Conservation (phyloP, 352 stramenopile species). For the Plasmopara viticola region DNA sequence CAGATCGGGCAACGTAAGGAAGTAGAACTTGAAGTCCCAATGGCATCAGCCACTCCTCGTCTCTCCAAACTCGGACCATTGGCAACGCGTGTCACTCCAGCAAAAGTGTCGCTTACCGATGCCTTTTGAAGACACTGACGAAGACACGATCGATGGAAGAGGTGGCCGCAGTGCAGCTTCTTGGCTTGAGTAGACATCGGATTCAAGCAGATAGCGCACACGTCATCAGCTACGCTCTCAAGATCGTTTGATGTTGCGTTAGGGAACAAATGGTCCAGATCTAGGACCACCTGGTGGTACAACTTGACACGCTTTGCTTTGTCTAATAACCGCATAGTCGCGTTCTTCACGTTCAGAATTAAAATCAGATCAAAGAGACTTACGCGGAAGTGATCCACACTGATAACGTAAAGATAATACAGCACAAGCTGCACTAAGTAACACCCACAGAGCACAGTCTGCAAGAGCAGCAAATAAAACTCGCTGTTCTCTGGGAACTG, state of each 20-base stretch:
- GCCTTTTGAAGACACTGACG: conserved; percentile 70
- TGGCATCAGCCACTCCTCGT: conserved; percentile 1
- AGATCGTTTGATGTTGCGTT: conserved; percentile 53
- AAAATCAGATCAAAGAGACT: conserved; percentile 75
- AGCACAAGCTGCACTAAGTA: conserved; percentile 66
- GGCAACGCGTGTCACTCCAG: conserved; percentile 25
- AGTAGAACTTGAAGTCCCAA: conserved; percentile 11
- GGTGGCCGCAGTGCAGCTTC: conserved; percentile 62
- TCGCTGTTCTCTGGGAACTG: conserved; percentile 52
- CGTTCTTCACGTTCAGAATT: conserved; percentile 80
- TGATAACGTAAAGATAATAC: conserved; percentile 82
- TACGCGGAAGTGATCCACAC: conserved; percentile 70
- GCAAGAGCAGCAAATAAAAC: conserved; percentile 54
- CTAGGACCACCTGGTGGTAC: conserved; percentile 66
- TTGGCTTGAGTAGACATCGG: conserved; percentile 61
- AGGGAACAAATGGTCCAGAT: conserved; percentile 58
- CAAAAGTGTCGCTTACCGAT: conserved; percentile 52
- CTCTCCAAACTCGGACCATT: conserved; percentile 36
- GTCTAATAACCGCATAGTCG: conserved; percentile 54
- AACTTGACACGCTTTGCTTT: conserved; percentile 61
- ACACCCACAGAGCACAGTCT: conserved; percentile 50
- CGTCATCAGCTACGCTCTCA: conserved; percentile 52
- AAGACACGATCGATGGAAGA: conserved; percentile 70
- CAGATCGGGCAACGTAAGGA: conserved; percentile 57
- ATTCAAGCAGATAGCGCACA: conserved; percentile 78